Percentiles rank a stretch among this genome's conserved stretches.
phyloP scores from a whole-genome alignment of 2,329 filamentous ascomycete species.

The Lasiodiplodia hormozganensis region DNA sequence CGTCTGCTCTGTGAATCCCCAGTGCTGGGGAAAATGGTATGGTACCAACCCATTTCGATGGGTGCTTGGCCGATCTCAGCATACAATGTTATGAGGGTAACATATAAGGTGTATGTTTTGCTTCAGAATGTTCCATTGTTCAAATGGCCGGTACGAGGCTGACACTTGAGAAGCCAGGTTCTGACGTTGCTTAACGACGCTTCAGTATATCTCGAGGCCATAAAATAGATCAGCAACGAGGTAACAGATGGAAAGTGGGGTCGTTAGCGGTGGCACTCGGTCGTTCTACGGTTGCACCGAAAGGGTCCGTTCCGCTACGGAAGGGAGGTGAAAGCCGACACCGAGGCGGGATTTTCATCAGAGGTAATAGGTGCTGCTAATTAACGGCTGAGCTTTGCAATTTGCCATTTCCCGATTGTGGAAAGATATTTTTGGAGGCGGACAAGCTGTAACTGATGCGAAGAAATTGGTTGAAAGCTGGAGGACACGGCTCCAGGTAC shows the following conservation, averaged over 20 bases:
- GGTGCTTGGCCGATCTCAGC: not conserved
- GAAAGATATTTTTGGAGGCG: no score
- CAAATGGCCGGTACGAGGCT: not conserved
- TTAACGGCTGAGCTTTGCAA: not conserved
- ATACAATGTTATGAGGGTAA: not conserved
- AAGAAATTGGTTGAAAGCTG: not conserved
- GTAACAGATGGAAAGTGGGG: not conserved
- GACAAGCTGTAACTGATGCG: not conserved
- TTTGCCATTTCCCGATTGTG: not conserved
- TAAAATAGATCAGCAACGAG: not conserved
- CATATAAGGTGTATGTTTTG: not conserved
- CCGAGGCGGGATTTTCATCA: not conserved
- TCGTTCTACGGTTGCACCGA: not conserved
- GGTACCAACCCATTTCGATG: not conserved
- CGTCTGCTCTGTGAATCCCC: not conserved
- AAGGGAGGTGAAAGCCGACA: not conserved
- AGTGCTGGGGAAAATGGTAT: not conserved
- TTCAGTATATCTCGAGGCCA: not conserved
- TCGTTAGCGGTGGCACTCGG: not conserved
- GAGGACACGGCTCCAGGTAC: conserved; percentile 13
- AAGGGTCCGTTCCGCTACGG: not conserved
- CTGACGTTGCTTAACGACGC: not conserved
- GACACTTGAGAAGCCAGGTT: conserved; percentile 1
- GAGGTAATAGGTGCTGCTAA: not conserved
- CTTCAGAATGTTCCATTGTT: not conserved